phyloP scores from a whole-genome alignment of 2,329 filamentous ascomycete species.

The Blumeriella jaapii region DNA sequence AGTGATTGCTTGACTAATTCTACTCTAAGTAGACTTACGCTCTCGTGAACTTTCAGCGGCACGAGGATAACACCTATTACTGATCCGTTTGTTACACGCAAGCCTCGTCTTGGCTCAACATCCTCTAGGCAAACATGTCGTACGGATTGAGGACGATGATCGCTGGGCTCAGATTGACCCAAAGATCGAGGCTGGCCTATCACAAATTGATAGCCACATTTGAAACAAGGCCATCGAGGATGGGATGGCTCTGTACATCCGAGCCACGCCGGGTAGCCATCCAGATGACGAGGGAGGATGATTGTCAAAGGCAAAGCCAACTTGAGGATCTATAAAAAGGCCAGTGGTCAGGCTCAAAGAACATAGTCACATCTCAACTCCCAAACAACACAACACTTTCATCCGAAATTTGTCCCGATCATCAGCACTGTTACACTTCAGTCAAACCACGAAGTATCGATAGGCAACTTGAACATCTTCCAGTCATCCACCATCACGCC shows the following conservation, averaged over 20 bases:
- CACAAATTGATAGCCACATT: slow-evolving; percentile 9
- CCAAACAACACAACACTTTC: neutral
- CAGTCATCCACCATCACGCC: neutral
- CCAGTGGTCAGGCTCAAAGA: slow-evolving; percentile 6
- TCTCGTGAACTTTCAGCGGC: no score
- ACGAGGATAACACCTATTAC: slow-evolving; percentile 16
- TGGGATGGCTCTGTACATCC: slow-evolving; percentile 13
- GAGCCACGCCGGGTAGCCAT: no score
- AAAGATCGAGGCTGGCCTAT: slow-evolving; percentile 7
- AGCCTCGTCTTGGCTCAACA: slow-evolving; percentile 12
- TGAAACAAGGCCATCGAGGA: slow-evolving; percentile 11
- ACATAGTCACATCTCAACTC: neutral
- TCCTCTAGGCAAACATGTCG: slow-evolving; percentile 14
- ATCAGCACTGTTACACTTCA: neutral
- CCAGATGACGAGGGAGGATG: slow-evolving; percentile 7
- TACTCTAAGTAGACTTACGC: neutral
- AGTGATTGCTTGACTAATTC: slow-evolving; percentile 8
- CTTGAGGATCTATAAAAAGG: slow-evolving; percentile 10
- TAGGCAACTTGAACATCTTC: neutral
- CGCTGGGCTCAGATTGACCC: slow-evolving; percentile 7
- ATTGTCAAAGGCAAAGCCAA: slow-evolving; percentile 7
- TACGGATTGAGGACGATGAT: slow-evolving; percentile 5
- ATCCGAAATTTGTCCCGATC: neutral
- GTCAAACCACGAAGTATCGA: slow-evolving; percentile 1
- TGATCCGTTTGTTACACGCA: slow-evolving; percentile 15